Conservation (phyloP, 2,329 filamentous ascomycete genomes). For the Pyrenophora graminea region DNA sequence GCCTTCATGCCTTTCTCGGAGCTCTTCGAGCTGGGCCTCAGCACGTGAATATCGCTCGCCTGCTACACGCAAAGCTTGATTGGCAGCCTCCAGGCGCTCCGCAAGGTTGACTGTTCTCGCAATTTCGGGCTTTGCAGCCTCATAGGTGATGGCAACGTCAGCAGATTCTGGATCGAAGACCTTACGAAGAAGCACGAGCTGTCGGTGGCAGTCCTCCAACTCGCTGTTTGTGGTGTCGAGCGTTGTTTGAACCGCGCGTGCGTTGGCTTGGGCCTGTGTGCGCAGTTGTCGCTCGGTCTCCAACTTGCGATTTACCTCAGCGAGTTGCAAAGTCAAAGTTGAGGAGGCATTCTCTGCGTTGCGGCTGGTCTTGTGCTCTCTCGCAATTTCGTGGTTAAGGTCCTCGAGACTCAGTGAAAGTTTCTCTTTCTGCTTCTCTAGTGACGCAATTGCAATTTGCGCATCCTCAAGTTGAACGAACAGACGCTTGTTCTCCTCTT, state of each 20-base stretch:
- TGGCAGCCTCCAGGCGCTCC: constrained; percentile 83
- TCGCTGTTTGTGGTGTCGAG: constrained; percentile 82
- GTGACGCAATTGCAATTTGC: constrained; percentile 77
- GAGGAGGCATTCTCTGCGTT: constrained; percentile 89
- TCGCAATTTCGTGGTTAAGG: constrained; percentile 85
- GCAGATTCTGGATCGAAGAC: constrained; percentile 79
- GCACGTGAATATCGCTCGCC: constrained; percentile 79
- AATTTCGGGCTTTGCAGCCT: constrained; percentile 72
- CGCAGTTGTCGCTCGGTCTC: constrained; percentile 89
- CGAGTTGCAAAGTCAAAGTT: constrained; percentile 77
- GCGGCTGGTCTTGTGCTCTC: constrained; percentile 86
- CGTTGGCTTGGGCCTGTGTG: constrained; percentile 81
- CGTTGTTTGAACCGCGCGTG: constrained; percentile 76
- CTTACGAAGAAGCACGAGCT: constrained; percentile 81
- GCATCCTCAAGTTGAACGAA: constrained; percentile 84
- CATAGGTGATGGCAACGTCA: constrained; percentile 68
- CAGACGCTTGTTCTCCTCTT: constrained; percentile 80
- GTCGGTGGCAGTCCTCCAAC: constrained; percentile 75
- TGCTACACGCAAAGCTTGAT: constrained; percentile 83
- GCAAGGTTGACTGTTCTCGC: constrained; percentile 72
- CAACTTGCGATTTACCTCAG: constrained; percentile 84
- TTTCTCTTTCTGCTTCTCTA: constrained; percentile 96
- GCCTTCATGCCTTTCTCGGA: constrained; percentile 74
- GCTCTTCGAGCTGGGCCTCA: constrained; percentile 78
- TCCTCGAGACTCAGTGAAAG: constrained; percentile 86